These are phyloP conservation scores for Aspergillus phoenicis DNA, from an alignment of 2,329 filamentous ascomycete species.

Conservation along the genomic window DNA sequence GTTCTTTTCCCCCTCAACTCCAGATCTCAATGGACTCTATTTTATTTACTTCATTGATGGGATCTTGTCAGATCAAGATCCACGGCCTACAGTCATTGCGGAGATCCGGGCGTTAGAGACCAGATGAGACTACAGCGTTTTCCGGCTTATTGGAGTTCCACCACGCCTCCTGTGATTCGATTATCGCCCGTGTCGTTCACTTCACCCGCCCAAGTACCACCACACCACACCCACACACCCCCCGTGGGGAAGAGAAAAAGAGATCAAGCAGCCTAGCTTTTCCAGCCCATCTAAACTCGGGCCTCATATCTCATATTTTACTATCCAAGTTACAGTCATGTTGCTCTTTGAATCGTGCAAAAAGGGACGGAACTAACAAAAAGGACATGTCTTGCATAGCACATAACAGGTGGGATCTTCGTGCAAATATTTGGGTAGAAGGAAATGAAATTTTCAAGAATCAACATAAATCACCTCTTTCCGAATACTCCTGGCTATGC, in stretches of 20 bases:
- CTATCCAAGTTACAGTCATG: slow-evolving; percentile 29
- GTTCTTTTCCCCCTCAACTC: slow-evolving; percentile 8
- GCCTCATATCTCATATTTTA: slow-evolving; percentile 9
- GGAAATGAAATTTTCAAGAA: slow-evolving; percentile 22
- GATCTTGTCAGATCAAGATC: neutral
- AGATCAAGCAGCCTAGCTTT: neutral
- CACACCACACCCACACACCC: neutral
- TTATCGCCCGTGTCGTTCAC: no score
- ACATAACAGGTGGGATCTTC: slow-evolving; percentile 16
- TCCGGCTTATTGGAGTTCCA: no score
- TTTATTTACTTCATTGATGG: no score
- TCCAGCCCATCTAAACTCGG: slow-evolving; percentile 3
- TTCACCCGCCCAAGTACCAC: no score
- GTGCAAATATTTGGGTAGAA: slow-evolving; percentile 19
- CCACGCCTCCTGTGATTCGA: no score
- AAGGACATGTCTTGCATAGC: slow-evolving; percentile 14
- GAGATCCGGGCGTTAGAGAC: no score
- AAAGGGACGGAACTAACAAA: slow-evolving; percentile 9
- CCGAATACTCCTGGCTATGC: slow-evolving; percentile 37
- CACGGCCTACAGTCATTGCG: neutral
- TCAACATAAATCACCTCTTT: slow-evolving; percentile 31
- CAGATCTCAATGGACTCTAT: neutral
- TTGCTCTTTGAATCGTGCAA: slow-evolving; percentile 14
- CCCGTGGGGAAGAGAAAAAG: neutral
- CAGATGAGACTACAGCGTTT: no score